phyloP scores from a whole-genome alignment of 768 basidiomycete genomes.

The Serendipita sp. region DNA sequence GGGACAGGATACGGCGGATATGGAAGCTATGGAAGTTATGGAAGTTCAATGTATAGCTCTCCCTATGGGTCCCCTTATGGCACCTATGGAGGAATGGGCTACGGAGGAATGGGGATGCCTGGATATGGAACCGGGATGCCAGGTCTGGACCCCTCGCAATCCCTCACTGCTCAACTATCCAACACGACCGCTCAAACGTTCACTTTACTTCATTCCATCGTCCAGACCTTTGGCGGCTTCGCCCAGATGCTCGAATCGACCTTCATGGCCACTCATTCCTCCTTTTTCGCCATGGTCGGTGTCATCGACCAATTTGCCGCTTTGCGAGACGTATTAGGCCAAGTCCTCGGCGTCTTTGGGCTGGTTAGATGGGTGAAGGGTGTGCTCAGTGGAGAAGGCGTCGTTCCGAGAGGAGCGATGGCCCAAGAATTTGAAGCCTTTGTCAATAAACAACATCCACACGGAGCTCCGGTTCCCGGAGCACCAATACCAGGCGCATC shows the following conservation, averaged over 20 bases:
- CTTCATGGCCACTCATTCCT: constrained; percentile 92
- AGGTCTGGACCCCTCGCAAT: constrained; percentile 31
- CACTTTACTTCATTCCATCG: constrained; percentile 81
- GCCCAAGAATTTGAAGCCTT: constrained; percentile 64
- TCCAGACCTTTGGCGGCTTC: constrained; percentile 87
- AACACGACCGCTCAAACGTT: constrained; percentile 85
- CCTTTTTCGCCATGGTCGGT: constrained; percentile 85
- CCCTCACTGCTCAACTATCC: constrained; percentile 79
- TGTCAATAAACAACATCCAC: constrained; percentile 32
- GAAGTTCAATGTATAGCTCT: constrained; percentile 22
- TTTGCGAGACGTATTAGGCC: constrained; percentile 81
- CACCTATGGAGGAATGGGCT: constrained; percentile 20
- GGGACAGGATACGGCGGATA: constrained; percentile 32
- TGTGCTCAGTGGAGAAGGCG: constrained; percentile 34
- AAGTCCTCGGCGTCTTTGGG: constrained; percentile 84
- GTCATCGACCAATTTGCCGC: constrained; percentile 92
- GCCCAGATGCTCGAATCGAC: constrained; percentile 96
- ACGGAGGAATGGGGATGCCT: constrained; percentile 26
- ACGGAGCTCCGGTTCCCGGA: constrained; percentile 28
- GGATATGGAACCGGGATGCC: constrained; percentile 24
- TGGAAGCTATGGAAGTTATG: constrained; percentile 20
- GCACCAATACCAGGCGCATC: constrained; percentile 17
- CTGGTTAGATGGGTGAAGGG: constrained; percentile 74
- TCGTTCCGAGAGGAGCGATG: constrained; percentile 24
- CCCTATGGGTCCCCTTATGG: constrained; percentile 22